Evolutionary conservation across 2,329 filamentous ascomycete species (phyloP).

Genomic region (Dothistroma pini): DNA sequence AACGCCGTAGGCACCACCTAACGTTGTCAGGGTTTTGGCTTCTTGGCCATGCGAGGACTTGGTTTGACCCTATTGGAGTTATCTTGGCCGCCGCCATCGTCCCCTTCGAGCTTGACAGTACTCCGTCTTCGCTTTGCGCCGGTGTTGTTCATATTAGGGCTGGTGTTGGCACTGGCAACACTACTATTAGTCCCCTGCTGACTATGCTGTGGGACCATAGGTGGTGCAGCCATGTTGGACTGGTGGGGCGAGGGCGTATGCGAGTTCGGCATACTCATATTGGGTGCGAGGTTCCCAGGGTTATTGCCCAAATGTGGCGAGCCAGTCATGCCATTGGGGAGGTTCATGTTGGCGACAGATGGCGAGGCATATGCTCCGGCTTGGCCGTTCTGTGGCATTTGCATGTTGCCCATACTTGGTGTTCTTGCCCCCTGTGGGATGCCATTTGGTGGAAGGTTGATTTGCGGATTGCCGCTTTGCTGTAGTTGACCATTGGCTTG

Average conservation of each 20-base stretch:
- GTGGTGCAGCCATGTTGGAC: slow-evolving; percentile 45
- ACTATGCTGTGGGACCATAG: slow-evolving; percentile 56
- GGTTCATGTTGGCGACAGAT: slow-evolving; percentile 51
- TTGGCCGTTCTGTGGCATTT: slow-evolving; percentile 29
- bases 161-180: slow-evolving; percentile 58
- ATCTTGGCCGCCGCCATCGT: slow-evolving; percentile 43
- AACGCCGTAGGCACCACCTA: neutral
- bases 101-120: slow-evolving; percentile 57
- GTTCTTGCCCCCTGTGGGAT: slow-evolving; percentile 29
- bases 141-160: slow-evolving; percentile 56
- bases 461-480: slow-evolving; percentile 40
- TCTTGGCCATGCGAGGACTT: slow-evolving; percentile 44
- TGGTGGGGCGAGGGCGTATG: slow-evolving; percentile 47
- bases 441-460: slow-evolving; percentile 45
- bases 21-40: slow-evolving; percentile 29
- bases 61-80: slow-evolving; percentile 49
- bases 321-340: slow-evolving; percentile 49
- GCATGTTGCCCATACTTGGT: slow-evolving; percentile 35
- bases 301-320: slow-evolving; percentile 46
- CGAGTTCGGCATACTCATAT: slow-evolving; percentile 25
- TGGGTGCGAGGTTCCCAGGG: slow-evolving; percentile 22
- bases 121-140: slow-evolving; percentile 58
- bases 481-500: slow-evolving; percentile 28
- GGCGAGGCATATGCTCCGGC: slow-evolving; percentile 52
- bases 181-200: slow-evolving; percentile 55